These are phyloP conservation scores for Cryptomeria japonica DNA, from an alignment of 75 land plant species.

Conservation along the genomic window DNA sequence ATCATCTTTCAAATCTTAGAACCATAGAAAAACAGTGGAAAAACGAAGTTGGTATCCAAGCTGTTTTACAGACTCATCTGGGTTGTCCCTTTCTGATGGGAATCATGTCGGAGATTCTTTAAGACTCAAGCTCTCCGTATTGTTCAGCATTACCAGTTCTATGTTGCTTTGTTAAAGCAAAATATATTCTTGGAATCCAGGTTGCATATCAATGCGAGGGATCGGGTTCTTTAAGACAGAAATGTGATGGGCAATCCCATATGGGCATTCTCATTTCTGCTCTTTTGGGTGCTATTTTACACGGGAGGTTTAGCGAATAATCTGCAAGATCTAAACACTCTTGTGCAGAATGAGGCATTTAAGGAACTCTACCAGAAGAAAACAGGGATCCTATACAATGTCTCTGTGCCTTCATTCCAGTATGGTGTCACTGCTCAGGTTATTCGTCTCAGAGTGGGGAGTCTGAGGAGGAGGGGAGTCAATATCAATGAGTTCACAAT, in stretches of 20 bases:
- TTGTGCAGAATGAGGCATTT: conserved; percentile 2
- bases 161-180: background rate
- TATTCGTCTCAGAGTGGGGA: conserved; percentile 31
- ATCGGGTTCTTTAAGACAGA: background rate
- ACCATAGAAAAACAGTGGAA: background rate
- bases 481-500: conserved; percentile 26
- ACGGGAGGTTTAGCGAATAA: background rate
- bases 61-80: background rate
- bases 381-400: conserved; percentile 25
- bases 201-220: background rate
- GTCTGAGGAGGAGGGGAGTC: conserved; percentile 30
- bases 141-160: background rate
- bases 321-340: conserved; percentile 6
- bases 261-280: conserved; percentile 2
- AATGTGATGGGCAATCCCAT: conserved; percentile 6
- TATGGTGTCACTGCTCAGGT: conserved; percentile 14
- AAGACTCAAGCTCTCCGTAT: background rate
- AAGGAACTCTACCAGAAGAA: background rate
- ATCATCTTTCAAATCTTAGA: background rate
- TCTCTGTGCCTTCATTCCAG: conserved; percentile 17
- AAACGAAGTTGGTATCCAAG: background rate
- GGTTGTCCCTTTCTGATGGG: background rate
- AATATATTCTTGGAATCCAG: background rate
- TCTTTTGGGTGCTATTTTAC: background rate
- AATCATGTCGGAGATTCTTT: background rate